phyloP scores from a whole-genome alignment of 257 asterid genomes.

The Prunella vulgaris region DNA sequence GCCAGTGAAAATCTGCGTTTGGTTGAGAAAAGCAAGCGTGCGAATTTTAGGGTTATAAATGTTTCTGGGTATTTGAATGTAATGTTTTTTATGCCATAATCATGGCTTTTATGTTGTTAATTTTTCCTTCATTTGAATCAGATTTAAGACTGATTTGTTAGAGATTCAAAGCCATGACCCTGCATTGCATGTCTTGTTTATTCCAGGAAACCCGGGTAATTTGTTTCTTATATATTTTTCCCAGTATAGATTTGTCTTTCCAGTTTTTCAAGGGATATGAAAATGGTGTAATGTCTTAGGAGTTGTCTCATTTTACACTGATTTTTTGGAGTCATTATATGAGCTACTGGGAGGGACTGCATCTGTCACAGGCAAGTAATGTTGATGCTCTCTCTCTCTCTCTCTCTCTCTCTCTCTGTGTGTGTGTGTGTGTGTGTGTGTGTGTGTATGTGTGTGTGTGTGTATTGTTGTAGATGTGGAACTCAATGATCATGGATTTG shows the following conservation, averaged over 20 bases:
- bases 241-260: background rate
- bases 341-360: slow-evolving; percentile 72
- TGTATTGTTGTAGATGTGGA: slow-evolving; percentile 4
- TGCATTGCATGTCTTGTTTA: slow-evolving; percentile 57
- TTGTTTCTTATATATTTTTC: background rate
- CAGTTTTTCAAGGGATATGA: background rate
- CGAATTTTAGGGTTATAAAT: slow-evolving; percentile 39
- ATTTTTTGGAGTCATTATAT: slow-evolving; percentile 65
- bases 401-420: too few relatives aligned
- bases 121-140: slow-evolving; percentile 24
- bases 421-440: too few relatives aligned
- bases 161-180: slow-evolving; percentile 68
- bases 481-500: slow-evolving; percentile 1
- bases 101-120: background rate
- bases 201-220: slow-evolving; percentile 96
- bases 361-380: slow-evolving; percentile 62
- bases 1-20: slow-evolving; percentile 36
- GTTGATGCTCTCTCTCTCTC: too few relatives aligned
- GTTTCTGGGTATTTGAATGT: slow-evolving; percentile 49
- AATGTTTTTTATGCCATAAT: background rate
- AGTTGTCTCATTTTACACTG: slow-evolving; percentile 68
- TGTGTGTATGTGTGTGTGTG: too few relatives aligned
- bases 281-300: slow-evolving; percentile 43
- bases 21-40: slow-evolving; percentile 31
- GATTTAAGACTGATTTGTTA: slow-evolving; percentile 62